These are phyloP conservation scores for Naganishia vaughanmartiniae DNA, from an alignment of 768 basidiomycete species.

Conservation along the genomic window DNA sequence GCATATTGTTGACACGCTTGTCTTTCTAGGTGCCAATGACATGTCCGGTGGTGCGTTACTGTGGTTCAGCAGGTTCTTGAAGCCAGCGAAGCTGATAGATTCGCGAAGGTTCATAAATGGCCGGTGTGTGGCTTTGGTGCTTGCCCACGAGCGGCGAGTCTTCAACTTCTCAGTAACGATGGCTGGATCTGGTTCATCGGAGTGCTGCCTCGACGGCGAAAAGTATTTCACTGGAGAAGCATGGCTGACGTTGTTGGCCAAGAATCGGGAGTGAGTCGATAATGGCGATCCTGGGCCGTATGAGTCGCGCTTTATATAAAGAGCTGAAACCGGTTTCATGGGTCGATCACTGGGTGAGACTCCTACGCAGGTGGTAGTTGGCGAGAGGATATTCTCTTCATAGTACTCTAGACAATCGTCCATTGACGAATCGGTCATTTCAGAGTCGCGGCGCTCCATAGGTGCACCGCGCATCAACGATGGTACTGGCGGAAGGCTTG, in stretches of 20 bases:
- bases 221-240: constrained; percentile 5
- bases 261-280: constrained; percentile 22
- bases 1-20: constrained; percentile 13
- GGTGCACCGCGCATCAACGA: constrained; percentile 6
- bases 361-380: background rate
- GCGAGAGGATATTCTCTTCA: constrained; percentile 6
- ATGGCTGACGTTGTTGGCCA: background rate
- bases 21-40: background rate
- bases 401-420: constrained; percentile 10
- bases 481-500: constrained; percentile 15
- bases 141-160: constrained; percentile 11
- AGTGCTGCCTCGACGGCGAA: background rate
- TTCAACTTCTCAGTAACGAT: background rate
- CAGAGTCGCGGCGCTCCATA: constrained; percentile 14
- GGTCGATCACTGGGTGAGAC: background rate
- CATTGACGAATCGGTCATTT: constrained; percentile 20
- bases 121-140: background rate
- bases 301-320: constrained; percentile 21
- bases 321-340: background rate
- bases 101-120: constrained; percentile 16
- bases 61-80: constrained; percentile 4
- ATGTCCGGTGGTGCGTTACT: background rate
- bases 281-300: constrained; percentile 28
- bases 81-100: background rate
- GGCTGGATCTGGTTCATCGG: constrained; percentile 8